Percentiles rank a stretch among this genome's conserved stretches.
phyloP scores from a whole-genome alignment of 345 rosid genomes.

The Eucalyptus sp. region DNA sequence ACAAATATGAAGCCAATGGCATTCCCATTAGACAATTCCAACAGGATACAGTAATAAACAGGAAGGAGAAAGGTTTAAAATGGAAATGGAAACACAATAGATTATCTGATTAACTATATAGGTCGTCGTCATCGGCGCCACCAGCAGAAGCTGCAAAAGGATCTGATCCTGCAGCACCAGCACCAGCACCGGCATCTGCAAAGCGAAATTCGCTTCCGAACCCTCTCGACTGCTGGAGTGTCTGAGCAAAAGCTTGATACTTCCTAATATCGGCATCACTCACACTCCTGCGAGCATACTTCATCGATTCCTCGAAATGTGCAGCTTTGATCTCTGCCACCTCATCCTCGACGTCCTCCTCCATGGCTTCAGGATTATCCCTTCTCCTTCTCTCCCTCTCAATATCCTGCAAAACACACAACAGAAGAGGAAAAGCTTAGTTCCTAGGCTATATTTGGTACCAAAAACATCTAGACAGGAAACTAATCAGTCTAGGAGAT shows the following conservation, averaged over 20 bases:
- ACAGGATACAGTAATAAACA: neutral
- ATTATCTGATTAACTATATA: slow-evolving; percentile 22
- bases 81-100: neutral
- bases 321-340: slow-evolving; percentile 78
- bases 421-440: neutral
- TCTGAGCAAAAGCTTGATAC: slow-evolving; percentile 94
- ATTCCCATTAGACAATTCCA: neutral
- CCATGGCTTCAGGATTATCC: slow-evolving; percentile 93
- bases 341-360: slow-evolving; percentile 79
- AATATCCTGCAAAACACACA: slow-evolving; percentile 42
- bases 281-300: slow-evolving; percentile 82
- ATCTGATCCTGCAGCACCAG: slow-evolving; percentile 35
- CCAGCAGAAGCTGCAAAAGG: slow-evolving; percentile 69
- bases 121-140: slow-evolving; percentile 74
- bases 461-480: neutral
- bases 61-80: neutral
- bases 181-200: slow-evolving; percentile 18
- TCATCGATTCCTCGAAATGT: slow-evolving; percentile 92
- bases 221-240: slow-evolving; percentile 91
- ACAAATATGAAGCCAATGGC: neutral
- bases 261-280: slow-evolving; percentile 92
- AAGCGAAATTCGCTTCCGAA: slow-evolving; percentile 80
- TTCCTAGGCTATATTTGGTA: neutral
- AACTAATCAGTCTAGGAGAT: neutral
- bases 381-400: slow-evolving; percentile 78